Evolutionary conservation across 225 moss, liverwort and hornwort species (phyloP).

Genomic region (Bryum argenteum): DNA sequence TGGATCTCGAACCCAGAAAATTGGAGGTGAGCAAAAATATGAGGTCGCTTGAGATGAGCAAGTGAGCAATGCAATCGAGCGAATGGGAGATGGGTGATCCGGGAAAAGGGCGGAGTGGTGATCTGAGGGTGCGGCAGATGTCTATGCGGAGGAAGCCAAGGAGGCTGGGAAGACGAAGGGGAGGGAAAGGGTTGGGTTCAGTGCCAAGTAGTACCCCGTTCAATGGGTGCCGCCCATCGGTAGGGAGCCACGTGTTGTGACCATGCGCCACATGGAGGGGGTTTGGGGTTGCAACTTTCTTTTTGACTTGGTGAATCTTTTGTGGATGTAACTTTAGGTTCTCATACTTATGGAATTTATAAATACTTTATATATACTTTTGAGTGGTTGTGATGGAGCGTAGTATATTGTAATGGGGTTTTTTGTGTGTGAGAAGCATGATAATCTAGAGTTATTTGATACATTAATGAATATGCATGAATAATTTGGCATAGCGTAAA

Average conservation of each 20-base stretch:
- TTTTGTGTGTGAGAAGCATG: no score
- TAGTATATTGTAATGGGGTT: no score
- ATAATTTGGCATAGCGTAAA: no score
- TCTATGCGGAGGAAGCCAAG: neutral
- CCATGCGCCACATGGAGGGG: neutral
- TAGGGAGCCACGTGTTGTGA: conserved; percentile 18
- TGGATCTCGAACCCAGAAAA: no score
- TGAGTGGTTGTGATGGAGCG: no score
- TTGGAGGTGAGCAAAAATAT: no score
- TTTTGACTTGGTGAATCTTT: conserved; percentile 19
- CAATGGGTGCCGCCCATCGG: neutral
- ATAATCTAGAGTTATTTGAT: no score
- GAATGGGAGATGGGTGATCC: neutral
- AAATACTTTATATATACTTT: no score
- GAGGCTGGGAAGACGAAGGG: conserved; percentile 1
- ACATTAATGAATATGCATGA: no score
- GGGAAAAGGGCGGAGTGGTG: neutral
- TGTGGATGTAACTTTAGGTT: neutral
- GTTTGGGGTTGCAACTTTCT: neutral
- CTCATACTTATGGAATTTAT: no score
- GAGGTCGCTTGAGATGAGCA: neutral
- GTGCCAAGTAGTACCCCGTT: conserved; percentile 19
- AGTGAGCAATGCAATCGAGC: no score
- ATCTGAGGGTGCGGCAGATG: neutral
- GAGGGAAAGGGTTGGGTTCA: neutral